Conservation (phyloP, 2,329 filamentous ascomycete genomes). For the Zasmidium citrigriseum region DNA sequence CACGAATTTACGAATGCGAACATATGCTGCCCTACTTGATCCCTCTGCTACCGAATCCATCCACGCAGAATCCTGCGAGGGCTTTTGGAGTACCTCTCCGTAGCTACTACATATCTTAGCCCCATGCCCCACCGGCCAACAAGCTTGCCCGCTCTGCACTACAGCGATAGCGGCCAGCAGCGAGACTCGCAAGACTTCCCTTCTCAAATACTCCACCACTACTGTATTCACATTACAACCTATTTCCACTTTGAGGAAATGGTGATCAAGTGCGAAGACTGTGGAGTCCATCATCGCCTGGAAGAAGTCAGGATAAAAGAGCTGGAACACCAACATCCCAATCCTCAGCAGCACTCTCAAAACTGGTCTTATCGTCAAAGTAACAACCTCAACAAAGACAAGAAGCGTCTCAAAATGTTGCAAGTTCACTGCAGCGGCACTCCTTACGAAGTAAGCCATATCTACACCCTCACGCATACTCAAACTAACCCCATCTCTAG, state of each 20-base stretch:
- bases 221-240: not conserved
- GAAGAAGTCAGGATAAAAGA: not conserved
- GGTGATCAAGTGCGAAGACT: not conserved
- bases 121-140: not conserved
- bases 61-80: no score
- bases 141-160: not conserved
- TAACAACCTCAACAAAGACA: no score
- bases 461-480: no score
- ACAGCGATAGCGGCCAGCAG: not conserved
- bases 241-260: not conserved
- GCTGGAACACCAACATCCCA: not conserved
- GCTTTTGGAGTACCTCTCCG: no score
- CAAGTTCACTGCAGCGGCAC: conserved; percentile 10
- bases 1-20: not conserved
- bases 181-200: no score
- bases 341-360: not conserved
- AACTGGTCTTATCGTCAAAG: no score
- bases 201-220: no score
- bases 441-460: conserved; percentile 1
- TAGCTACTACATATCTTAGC: no score
- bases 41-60: not conserved
- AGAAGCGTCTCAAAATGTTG: not conserved
- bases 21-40: not conserved
- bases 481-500: conserved; percentile 30
- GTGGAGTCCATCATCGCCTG: not conserved